phyloP scores from a whole-genome alignment of 2,329 filamentous ascomycete genomes.

The Cladosporium sp. region DNA sequence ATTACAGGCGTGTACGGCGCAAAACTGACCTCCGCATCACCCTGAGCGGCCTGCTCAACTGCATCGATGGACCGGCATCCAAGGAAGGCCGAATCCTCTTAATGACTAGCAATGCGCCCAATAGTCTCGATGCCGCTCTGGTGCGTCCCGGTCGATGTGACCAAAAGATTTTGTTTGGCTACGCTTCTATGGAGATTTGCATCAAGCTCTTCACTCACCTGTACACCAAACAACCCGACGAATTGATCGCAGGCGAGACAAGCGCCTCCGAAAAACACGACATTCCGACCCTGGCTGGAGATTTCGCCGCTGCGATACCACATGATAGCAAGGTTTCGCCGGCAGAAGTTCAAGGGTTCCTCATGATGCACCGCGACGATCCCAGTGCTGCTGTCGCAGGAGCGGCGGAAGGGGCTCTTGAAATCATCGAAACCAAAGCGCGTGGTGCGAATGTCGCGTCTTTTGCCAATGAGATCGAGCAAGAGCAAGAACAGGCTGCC shows the following conservation, averaged over 20 bases:
- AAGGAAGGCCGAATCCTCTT: slow-evolving; percentile 71
- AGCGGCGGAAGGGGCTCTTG: slow-evolving; percentile 37
- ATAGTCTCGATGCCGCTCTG: slow-evolving; percentile 66
- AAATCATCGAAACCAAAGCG: slow-evolving; percentile 21
- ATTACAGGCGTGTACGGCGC: too few species aligned
- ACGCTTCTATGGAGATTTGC: slow-evolving; percentile 35
- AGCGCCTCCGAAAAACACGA: neutral
- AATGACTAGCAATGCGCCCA: slow-evolving; percentile 73
- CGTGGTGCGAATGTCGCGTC: slow-evolving; percentile 1
- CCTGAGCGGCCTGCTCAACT: slow-evolving; percentile 71
- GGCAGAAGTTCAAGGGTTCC: slow-evolving; percentile 47
- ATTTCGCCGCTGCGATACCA: slow-evolving; percentile 1
- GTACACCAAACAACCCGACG: slow-evolving; percentile 12
- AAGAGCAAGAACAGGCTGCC: too few species aligned
- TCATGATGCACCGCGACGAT: slow-evolving; percentile 44
- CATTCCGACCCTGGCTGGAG: neutral
- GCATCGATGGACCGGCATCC: slow-evolving; percentile 71
- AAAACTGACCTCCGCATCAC: too few species aligned
- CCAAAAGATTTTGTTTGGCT: slow-evolving; percentile 54
- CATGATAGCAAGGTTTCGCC: slow-evolving; percentile 37
- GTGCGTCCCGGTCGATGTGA: slow-evolving; percentile 68
- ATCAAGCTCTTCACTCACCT: slow-evolving; percentile 36
- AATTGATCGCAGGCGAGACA: neutral
- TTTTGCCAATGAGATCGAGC: slow-evolving; percentile 3
- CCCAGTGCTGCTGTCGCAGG: slow-evolving; percentile 39